phyloP scores from a whole-genome alignment of 495 filamentous ascomycete species.

The Aspergillus ostianus region DNA sequence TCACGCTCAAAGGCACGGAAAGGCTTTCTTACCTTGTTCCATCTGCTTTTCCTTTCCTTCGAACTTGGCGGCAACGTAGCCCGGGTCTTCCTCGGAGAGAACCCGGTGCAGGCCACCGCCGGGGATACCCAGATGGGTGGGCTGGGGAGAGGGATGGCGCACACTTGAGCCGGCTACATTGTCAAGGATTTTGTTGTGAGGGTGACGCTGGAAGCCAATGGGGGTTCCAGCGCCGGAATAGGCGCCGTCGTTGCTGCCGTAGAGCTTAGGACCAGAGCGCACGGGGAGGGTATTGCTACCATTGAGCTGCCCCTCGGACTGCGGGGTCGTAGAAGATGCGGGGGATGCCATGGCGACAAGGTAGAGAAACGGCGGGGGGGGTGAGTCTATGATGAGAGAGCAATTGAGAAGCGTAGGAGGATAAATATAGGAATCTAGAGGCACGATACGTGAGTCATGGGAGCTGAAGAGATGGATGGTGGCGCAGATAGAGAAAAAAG shows the following conservation, averaged over 20 bases:
- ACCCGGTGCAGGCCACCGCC: constrained; percentile 58
- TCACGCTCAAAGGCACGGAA: background rate
- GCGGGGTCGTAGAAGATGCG: constrained; percentile 27
- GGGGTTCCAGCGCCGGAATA: constrained; percentile 44
- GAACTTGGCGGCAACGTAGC: constrained; percentile 93
- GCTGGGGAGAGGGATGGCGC: constrained; percentile 82
- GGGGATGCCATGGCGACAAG: constrained; percentile 37
- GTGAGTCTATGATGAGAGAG: background rate
- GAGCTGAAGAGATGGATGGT: background rate
- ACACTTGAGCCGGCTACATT: constrained; percentile 56
- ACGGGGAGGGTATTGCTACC: constrained; percentile 32
- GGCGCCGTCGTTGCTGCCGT: constrained; percentile 34
- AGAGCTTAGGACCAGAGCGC: constrained; percentile 36
- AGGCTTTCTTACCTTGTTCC: constrained; percentile 61
- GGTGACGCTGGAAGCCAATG: constrained; percentile 48
- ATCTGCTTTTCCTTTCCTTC: constrained; percentile 94
- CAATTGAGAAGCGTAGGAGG: background rate
- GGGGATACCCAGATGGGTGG: constrained; percentile 83
- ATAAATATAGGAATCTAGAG: background rate
- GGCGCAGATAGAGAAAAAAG: background rate
- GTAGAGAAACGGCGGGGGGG: background rate
- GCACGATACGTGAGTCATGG: background rate
- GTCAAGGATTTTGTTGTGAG: constrained; percentile 64
- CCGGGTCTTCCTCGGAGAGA: constrained; percentile 85
- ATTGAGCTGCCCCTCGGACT: constrained; percentile 32